Conservation (phyloP, 129 eudicot species). For the Ambrosia artemisiifolia region DNA sequence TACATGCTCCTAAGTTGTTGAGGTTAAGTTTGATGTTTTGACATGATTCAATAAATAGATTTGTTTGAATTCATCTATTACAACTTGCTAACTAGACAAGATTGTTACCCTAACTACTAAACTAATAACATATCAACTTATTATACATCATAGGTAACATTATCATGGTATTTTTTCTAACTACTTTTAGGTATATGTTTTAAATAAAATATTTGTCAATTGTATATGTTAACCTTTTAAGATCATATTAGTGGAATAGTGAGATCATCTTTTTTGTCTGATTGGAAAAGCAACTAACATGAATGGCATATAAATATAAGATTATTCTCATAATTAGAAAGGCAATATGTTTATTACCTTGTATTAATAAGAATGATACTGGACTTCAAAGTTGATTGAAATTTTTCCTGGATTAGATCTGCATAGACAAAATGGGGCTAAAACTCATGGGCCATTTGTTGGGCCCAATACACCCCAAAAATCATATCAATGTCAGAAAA, state of each 20-base stretch:
- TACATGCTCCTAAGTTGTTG: too few relatives aligned
- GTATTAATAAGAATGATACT: background rate
- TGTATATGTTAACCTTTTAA: background rate
- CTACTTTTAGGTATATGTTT: background rate
- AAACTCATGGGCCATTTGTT: background rate
- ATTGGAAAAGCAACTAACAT: background rate
- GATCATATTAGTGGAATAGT: background rate
- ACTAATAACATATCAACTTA: background rate
- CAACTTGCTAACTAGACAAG: background rate
- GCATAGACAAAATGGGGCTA: background rate
- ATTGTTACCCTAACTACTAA: background rate
- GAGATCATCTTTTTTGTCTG: background rate
- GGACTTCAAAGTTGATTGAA: background rate
- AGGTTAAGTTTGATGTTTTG: too few relatives aligned
- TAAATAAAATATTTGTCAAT: background rate
- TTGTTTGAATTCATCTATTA: background rate
- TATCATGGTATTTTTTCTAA: background rate
- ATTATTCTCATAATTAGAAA: too few relatives aligned
- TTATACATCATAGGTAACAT: background rate
- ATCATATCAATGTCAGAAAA: background rate
- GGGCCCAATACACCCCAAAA: slow-evolving; percentile 23
- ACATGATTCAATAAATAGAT: too few relatives aligned
- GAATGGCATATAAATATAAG: background rate
- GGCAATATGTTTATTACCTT: background rate
- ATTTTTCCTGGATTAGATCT: background rate